Conservation (phyloP, 192 early-diverging fungal genomes). For the Podila epigama region DNA sequence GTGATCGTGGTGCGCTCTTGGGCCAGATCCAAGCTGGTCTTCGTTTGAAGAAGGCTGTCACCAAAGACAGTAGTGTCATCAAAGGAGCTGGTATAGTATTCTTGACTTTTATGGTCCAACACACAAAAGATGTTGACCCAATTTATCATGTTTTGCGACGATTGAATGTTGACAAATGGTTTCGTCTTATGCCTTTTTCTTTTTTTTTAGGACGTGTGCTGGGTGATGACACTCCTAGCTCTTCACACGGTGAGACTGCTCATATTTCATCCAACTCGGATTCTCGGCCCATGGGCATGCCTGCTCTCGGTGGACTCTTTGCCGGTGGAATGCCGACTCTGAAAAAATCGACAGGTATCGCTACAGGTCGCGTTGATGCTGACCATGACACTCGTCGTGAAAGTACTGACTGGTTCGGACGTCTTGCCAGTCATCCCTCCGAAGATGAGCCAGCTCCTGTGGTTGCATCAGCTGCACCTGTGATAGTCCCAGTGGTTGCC, state of each 20-base stretch:
- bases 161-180: background rate
- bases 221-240: constrained; percentile 31
- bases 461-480: background rate
- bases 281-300: constrained; percentile 32
- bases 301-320: constrained; percentile 65
- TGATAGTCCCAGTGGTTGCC: background rate
- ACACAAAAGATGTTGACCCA: background rate
- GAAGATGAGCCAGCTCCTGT: constrained; percentile 4
- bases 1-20: constrained; percentile 64
- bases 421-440: constrained; percentile 49
- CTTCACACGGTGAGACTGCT: background rate
- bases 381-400: constrained; percentile 49
- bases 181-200: background rate
- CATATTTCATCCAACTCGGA: constrained; percentile 32
- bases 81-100: constrained; percentile 28
- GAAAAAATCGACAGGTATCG: constrained; percentile 46
- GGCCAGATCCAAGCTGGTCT: constrained; percentile 76
- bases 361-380: constrained; percentile 21
- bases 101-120: too few species aligned
- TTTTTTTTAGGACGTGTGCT: constrained; percentile 45
- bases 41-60: constrained; percentile 65
- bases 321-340: constrained; percentile 76
- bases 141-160: background rate
- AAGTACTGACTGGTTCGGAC: constrained; percentile 58
- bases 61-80: constrained; percentile 68